Conservation (phyloP, 805 yeast genomes). For the Suhomyces sp. region DNA sequence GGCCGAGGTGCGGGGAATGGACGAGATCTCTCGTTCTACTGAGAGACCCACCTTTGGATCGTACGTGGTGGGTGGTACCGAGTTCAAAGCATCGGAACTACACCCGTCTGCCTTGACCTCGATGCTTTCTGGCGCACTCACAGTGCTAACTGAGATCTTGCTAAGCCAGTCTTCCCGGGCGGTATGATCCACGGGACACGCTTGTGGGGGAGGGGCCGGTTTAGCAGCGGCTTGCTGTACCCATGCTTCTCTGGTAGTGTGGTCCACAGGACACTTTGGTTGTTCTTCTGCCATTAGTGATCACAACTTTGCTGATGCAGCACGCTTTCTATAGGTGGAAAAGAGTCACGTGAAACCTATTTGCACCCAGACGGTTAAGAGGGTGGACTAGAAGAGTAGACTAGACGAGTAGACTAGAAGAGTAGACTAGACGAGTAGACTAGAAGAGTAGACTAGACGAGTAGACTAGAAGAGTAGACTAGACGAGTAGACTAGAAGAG, state of each 20-base stretch:
- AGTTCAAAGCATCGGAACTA: slow-evolving; percentile 44
- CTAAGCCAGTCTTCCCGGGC: slow-evolving; percentile 58
- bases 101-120: slow-evolving; percentile 36
- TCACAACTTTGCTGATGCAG: not conserved
- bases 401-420: no score
- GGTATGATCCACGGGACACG: slow-evolving; percentile 70
- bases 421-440: no score
- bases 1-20: slow-evolving; percentile 73
- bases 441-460: no score
- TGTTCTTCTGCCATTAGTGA: slow-evolving; percentile 14
- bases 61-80: not conserved
- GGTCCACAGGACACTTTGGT: slow-evolving; percentile 54
- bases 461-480: no score
- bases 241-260: slow-evolving; percentile 37
- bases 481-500: no score
- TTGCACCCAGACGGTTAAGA: no score
- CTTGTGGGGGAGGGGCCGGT: slow-evolving; percentile 23
- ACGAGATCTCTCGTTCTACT: slow-evolving; percentile 69
- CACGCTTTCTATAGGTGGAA: not conserved
- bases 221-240: slow-evolving; percentile 1
- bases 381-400: no score
- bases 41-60: slow-evolving; percentile 40
- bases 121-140: slow-evolving; percentile 35
- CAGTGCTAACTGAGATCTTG: slow-evolving; percentile 24
- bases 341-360: not conserved